A percentile compares a stretch with the other conserved stretches of the same genome.
Evolutionary conservation across 352 stramenopile species (phyloP).

Genomic region (Pythium angustatum): DNA sequence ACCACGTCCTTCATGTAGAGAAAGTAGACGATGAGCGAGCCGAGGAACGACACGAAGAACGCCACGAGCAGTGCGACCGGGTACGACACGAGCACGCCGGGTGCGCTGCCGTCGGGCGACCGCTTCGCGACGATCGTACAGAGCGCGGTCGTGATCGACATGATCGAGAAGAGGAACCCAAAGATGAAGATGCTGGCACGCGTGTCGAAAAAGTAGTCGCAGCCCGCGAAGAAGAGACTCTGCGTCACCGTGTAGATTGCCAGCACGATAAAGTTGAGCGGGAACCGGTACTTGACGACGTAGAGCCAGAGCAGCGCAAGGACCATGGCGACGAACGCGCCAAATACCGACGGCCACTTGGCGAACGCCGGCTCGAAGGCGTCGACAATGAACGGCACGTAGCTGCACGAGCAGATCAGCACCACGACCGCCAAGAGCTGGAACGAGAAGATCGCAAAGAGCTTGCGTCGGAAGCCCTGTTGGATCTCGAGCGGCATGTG

Average conservation of each 20-base stretch:
- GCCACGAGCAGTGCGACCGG: conserved; percentile 48
- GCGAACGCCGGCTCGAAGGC: conserved; percentile 38
- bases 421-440: conserved; percentile 57
- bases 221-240: conserved; percentile 59
- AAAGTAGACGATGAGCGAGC: conserved; percentile 64
- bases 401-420: conserved; percentile 45
- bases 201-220: conserved; percentile 57
- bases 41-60: conserved; percentile 60
- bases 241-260: conserved; percentile 57
- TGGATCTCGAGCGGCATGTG: conserved; percentile 71
- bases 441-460: conserved; percentile 72
- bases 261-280: conserved; percentile 70
- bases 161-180: conserved; percentile 58
- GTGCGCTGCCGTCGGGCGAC: conserved; percentile 34
- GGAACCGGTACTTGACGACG: conserved; percentile 71
- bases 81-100: conserved; percentile 56
- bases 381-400: conserved; percentile 31
- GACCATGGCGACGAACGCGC: conserved; percentile 54
- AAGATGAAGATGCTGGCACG: conserved; percentile 71
- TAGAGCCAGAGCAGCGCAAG: conserved; percentile 66
- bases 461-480: conserved; percentile 68
- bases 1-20: conserved; percentile 53
- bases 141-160: conserved; percentile 57
- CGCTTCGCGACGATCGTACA: conserved; percentile 52
- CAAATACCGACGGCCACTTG: conserved; percentile 56